phyloP scores from a whole-genome alignment of 1,284 basidiomycete genomes.

The Pterulicium gracile region DNA sequence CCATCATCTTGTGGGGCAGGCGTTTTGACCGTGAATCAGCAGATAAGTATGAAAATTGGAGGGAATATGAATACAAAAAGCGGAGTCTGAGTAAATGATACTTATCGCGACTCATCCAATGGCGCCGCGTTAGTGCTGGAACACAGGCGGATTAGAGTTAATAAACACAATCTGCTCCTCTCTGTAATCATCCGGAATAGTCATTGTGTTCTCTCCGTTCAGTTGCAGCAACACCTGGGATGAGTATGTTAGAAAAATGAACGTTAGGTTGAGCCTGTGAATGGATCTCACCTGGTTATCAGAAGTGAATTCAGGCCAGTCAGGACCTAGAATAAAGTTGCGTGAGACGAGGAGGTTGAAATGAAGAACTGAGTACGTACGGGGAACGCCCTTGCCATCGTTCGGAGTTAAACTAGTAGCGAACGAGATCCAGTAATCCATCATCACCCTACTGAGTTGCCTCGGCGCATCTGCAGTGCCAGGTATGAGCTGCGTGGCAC shows the following conservation, averaged over 20 bases:
- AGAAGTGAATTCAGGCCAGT: slow-evolving; percentile 24
- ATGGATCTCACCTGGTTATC: slow-evolving; percentile 18
- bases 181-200: background rate
- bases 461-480: background rate
- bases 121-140: background rate
- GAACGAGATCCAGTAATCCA: slow-evolving; percentile 45
- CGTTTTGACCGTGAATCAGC: background rate
- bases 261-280: too few relatives aligned
- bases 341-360: background rate
- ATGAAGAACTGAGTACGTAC: slow-evolving; percentile 15
- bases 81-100: background rate
- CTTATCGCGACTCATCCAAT: background rate
- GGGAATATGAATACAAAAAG: background rate
- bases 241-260: too few relatives aligned
- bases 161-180: background rate
- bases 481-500: slow-evolving; percentile 4
- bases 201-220: background rate
- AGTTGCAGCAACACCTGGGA: too few relatives aligned
- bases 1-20: too few relatives aligned
- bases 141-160: background rate
- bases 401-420: slow-evolving; percentile 36
- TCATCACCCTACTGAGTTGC: slow-evolving; percentile 19
- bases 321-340: slow-evolving; percentile 18
- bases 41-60: background rate
- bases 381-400: slow-evolving; percentile 28